phyloP scores from a whole-genome alignment of 108 stramenopile genomes.

The Fistulifera pelliculosa region DNA sequence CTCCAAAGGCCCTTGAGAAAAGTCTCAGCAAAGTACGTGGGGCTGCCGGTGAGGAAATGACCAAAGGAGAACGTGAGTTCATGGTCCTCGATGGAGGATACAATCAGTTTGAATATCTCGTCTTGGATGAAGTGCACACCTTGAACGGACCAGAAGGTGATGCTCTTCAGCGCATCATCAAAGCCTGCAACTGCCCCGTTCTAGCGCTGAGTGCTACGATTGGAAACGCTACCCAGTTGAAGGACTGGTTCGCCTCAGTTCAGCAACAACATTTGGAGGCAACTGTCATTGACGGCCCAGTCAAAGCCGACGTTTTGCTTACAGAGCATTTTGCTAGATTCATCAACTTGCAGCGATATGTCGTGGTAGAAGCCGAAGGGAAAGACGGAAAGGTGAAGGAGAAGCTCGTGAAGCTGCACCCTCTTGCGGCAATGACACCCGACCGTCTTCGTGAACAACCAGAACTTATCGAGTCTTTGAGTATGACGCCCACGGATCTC shows the following conservation, averaged over 20 bases:
- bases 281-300: slow-evolving; percentile 53
- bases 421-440: slow-evolving; percentile 91
- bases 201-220: slow-evolving; percentile 98
- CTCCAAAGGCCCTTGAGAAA: slow-evolving; percentile 91
- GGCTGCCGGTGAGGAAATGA: slow-evolving; percentile 88
- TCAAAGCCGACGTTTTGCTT: slow-evolving; percentile 58
- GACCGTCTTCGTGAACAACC: slow-evolving; percentile 69
- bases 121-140: slow-evolving; percentile 98
- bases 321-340: slow-evolving; percentile 90
- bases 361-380: slow-evolving; percentile 73
- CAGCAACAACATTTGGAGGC: slow-evolving; percentile 79
- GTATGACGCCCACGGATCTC: slow-evolving; percentile 95
- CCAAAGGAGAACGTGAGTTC: slow-evolving; percentile 87
- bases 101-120: slow-evolving; percentile 93
- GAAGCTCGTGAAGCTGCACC: slow-evolving; percentile 89
- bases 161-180: slow-evolving; percentile 95
- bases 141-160: slow-evolving; percentile 97
- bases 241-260: slow-evolving; percentile 88
- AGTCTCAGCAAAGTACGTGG: slow-evolving; percentile 93
- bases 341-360: slow-evolving; percentile 97
- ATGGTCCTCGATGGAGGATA: slow-evolving; percentile 95
- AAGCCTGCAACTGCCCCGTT: slow-evolving; percentile 88
- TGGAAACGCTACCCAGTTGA: slow-evolving; percentile 92
- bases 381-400: slow-evolving; percentile 70
- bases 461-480: slow-evolving; percentile 70